These are phyloP conservation scores for Cyclospora cayetanensis DNA, from an alignment of 169 alveolate species.

Conservation along the genomic window DNA sequence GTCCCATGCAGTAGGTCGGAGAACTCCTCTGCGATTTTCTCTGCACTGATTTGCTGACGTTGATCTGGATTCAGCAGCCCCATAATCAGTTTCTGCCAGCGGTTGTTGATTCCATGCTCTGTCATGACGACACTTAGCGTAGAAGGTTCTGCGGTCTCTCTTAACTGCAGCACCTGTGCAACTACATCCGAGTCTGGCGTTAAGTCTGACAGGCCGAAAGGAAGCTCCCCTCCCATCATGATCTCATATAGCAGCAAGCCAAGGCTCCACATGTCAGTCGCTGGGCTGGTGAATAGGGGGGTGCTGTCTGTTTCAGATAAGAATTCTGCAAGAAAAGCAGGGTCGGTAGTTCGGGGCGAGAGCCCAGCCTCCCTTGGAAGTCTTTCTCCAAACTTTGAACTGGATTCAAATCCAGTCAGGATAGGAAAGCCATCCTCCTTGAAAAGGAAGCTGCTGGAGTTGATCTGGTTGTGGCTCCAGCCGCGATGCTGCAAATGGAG, in stretches of 20 bases:
- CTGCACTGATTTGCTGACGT: not conserved
- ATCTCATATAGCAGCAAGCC: constrained; percentile 13
- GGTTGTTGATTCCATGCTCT: not conserved
- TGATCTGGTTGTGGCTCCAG: constrained; percentile 19
- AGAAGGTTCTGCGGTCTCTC: not conserved
- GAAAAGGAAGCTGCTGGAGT: not conserved
- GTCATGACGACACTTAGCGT: not conserved
- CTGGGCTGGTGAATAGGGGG: not conserved
- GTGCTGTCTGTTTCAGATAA: no score
- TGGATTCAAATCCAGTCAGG: constrained; percentile 15
- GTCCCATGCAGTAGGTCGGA: not conserved
- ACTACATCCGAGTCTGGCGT: not conserved
- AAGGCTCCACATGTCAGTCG: constrained; percentile 30
- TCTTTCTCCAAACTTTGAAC: not conserved
- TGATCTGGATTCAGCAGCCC: not conserved
- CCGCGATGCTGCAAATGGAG: constrained; percentile 11
- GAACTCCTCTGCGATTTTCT: not conserved
- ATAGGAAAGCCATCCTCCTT: not conserved
- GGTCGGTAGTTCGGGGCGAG: not conserved
- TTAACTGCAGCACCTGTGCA: not conserved
- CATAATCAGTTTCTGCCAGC: not conserved
- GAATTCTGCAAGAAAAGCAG: not conserved
- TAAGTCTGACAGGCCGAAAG: not conserved
- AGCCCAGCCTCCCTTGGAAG: not conserved
- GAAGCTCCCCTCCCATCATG: constrained; percentile 40